A percentile compares a stretch with the other conserved stretches of the same genome.
phyloP scores from a whole-genome alignment of 768 basidiomycete species.

The Russula dissimulans region DNA sequence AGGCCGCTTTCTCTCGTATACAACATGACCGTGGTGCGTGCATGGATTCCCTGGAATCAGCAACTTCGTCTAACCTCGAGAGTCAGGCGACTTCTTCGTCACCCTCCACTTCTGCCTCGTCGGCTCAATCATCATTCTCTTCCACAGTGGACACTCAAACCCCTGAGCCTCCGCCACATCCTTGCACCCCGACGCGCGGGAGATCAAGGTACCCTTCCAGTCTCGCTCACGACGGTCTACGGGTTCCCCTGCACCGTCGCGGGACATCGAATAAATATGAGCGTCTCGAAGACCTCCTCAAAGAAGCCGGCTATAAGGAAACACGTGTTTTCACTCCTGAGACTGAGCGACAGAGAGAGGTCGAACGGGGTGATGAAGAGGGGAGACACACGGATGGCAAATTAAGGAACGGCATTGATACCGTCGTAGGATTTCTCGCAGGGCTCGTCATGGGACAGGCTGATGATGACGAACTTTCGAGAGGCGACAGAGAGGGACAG shows the following conservation, averaged over 20 bases:
- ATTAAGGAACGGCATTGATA: slow-evolving; percentile 36
- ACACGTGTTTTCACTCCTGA: slow-evolving; percentile 86
- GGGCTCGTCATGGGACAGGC: slow-evolving; percentile 43
- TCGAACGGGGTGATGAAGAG: slow-evolving; percentile 18
- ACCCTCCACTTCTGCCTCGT: slow-evolving; percentile 12
- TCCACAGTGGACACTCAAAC: neutral
- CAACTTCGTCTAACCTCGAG: neutral
- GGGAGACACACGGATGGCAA: slow-evolving; percentile 23
- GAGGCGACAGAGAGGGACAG: slow-evolving; percentile 6
- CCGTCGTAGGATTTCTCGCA: slow-evolving; percentile 58
- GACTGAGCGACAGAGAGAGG: slow-evolving; percentile 38
- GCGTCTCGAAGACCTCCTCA: slow-evolving; percentile 73
- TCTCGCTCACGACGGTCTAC: slow-evolving; percentile 34
- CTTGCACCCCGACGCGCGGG: slow-evolving; percentile 16
- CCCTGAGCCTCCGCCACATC: neutral
- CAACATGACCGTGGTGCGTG: neutral
- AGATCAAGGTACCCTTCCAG: slow-evolving; percentile 44
- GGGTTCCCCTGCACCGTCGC: slow-evolving; percentile 66
- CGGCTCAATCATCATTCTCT: slow-evolving; percentile 14
- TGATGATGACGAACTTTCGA: slow-evolving; percentile 17
- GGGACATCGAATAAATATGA: slow-evolving; percentile 79
- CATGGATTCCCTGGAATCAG: neutral
- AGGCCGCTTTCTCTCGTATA: neutral
- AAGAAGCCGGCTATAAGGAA: slow-evolving; percentile 88
- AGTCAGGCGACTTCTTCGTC: neutral